phyloP scores from a whole-genome alignment of 768 basidiomycete genomes.

The Daedaleopsis nitida region DNA sequence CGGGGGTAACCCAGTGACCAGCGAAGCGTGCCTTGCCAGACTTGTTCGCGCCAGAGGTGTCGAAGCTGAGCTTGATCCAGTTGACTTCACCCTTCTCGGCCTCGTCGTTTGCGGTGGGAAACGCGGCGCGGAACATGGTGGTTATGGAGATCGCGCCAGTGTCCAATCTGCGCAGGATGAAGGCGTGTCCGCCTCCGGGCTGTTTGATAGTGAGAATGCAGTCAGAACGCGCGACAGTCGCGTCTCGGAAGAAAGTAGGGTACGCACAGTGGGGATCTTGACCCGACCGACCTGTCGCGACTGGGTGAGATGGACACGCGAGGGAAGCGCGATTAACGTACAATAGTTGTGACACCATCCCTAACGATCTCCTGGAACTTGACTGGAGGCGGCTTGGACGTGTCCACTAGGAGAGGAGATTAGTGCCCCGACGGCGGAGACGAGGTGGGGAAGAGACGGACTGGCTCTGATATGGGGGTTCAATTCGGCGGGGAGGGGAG shows the following conservation, averaged over 20 bases:
- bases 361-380: conserved; percentile 92
- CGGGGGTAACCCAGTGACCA: conserved; percentile 80
- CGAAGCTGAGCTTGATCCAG: conserved; percentile 82
- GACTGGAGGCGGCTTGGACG: conserved; percentile 61
- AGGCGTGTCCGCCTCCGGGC: conserved; percentile 77
- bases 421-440: conserved; percentile 41
- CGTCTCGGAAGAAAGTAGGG: conserved; percentile 6
- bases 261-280: conserved; percentile 84
- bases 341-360: conserved; percentile 85
- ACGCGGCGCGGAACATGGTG: conserved; percentile 96
- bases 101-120: conserved; percentile 75
- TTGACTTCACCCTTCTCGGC: conserved; percentile 79
- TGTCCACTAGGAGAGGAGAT: conserved; percentile 37
- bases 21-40: conserved; percentile 72
- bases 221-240: conserved; percentile 15
- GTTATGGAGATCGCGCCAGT: conserved; percentile 91
- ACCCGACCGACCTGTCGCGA: conserved; percentile 74
- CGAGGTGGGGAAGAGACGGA: conserved; percentile 22
- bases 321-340: conserved; percentile 36
- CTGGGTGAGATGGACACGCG: conserved; percentile 19
- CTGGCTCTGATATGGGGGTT: conserved; percentile 30
- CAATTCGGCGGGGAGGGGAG: conserved; percentile 22
- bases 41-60: conserved; percentile 73
- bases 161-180: conserved; percentile 92
- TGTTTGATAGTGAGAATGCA: conserved; percentile 33